Base-by-base conservation (phyloP, 768 basidiomycete species). In the Suillus spraguei region DNA sequence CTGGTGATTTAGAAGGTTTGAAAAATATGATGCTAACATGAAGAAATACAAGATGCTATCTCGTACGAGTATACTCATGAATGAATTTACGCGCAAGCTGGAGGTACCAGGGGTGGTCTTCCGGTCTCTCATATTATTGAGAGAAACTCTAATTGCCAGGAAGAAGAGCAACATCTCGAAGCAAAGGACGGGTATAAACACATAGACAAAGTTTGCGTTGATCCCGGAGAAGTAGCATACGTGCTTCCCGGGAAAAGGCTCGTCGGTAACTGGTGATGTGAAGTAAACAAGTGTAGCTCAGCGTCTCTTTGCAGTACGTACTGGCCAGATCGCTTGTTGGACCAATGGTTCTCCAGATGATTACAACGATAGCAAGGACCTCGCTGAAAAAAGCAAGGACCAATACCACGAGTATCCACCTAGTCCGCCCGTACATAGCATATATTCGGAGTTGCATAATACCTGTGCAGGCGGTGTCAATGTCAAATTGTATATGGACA, bases 401-500 rank as follows among this genome's bases (percentile, higher is more conserved):
- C 38, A 76, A 60, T 9, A 72, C 16, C 28, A n/a, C 0, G 24
- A 77, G 38, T 33, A 69, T 64, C 46, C 24, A 63, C 38, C 49
- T 69, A n/a, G 74, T 69, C 5, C 64, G 72, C 58, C 62, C 64
- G 64, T 75, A 75, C 72, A 77, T 67, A 5, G 75, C 74, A 33
- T 75, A 77, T 67, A 75, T 66, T 56, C 74, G 74, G 52, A 75
- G 71, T 36, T 69, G 68, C 74, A 77, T 77, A 17, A 70, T 75
- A 11, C 66, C 74, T 75, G 52, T 38, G 16, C 22, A 16, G 22
- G n/a, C 22, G 4, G 17, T 35, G 52, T 49, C 6, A 60, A 13
- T 59, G 20, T 59, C 50, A 13, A 24, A 39, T 72, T n/a, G 71
- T 61, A 60, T 9, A 5, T 22, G 22, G 9, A 32, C 5, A 36